phyloP scores from a whole-genome alignment of 148 eudicot species.

The Selenicereus undatus region DNA sequence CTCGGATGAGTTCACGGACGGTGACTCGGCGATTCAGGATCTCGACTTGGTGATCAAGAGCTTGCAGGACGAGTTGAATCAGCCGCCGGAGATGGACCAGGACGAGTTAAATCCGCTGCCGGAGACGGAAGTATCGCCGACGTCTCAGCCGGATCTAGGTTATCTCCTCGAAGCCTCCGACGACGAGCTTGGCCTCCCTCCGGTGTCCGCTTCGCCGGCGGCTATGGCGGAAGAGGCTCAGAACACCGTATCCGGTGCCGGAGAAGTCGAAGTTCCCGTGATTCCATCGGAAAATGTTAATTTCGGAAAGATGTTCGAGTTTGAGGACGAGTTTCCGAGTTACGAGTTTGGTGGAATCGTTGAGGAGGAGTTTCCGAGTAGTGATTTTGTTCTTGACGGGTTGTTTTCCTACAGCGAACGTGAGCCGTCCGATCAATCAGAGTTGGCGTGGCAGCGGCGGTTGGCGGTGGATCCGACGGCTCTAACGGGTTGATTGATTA shows the following conservation, averaged over 20 bases:
- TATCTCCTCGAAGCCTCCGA: constrained; percentile 48
- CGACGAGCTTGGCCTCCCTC: constrained; percentile 47
- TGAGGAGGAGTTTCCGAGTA: constrained; percentile 3
- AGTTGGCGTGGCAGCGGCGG: not conserved
- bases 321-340: constrained; percentile 20
- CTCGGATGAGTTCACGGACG: constrained; percentile 24
- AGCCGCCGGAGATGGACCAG: not conserved
- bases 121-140: not conserved
- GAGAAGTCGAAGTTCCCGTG: not conserved
- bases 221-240: not conserved
- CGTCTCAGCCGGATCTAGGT: constrained; percentile 31
- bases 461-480: not conserved
- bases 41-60: constrained; percentile 43
- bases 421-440: constrained; percentile 18
- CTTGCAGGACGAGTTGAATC: constrained; percentile 38
- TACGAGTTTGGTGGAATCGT: not conserved
- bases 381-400: constrained; percentile 15
- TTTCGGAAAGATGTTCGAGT: constrained; percentile 2
- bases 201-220: constrained; percentile 10
- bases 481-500: not conserved
- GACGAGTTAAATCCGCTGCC: constrained; percentile 29
- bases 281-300: not conserved
- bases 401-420: constrained; percentile 8
- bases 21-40: constrained; percentile 23
- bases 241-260: not conserved